Evolutionary conservation across 371 early-diverging fungal genomes (phyloP), one percentile per base, ranked within the genome.

Genomic region (Entomophthora muscae): DNA sequence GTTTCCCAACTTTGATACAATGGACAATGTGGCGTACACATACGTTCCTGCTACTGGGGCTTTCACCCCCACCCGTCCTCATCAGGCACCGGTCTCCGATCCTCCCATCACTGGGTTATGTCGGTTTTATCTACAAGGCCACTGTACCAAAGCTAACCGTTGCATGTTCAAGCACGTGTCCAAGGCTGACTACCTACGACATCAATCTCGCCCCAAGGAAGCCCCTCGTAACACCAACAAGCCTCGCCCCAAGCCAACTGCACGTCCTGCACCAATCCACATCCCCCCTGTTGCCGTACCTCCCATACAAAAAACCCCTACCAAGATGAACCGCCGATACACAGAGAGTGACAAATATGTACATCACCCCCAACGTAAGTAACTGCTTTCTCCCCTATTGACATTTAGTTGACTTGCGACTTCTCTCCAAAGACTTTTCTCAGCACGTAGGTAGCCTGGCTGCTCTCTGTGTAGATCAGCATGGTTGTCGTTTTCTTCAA

Each of bases 401-500:
- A 42, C 42, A 10, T 42, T 17, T 10, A 42, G 42, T 42, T 42
- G 42, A 42, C 17, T 42, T 42, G 42, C 42, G 42, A 5, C 17
- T 42, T 5, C 28, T 55, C 28, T 55, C 56, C 28, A 55, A 26
- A n/a, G 56, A 55, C 28, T 55, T 55, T n/a, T 24, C 22, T 17
- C 22, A 22, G 22, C 56, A 55, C 56, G 33, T 60, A 23, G 60
- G 60, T 3, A 29, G 33, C 13, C 29, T 60, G 24, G 24, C 56
- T 7, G 28, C 81, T 0, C 70, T 92, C 10, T 88, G 89, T 75
- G 89, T 88, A 71, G 93, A 93, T 68, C 92, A 93, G 68, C 82
- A 91, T 65, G 93, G 93, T 2, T 93, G 93, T 70, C 80, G 93
- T 13, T 93, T 80, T 64, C 69, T 93, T 52, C 93, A 93, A 71